These are phyloP conservation scores for Davidsoniella virescens DNA, from an alignment of 2,329 filamentous ascomycete species.

Conservation along the genomic window DNA sequence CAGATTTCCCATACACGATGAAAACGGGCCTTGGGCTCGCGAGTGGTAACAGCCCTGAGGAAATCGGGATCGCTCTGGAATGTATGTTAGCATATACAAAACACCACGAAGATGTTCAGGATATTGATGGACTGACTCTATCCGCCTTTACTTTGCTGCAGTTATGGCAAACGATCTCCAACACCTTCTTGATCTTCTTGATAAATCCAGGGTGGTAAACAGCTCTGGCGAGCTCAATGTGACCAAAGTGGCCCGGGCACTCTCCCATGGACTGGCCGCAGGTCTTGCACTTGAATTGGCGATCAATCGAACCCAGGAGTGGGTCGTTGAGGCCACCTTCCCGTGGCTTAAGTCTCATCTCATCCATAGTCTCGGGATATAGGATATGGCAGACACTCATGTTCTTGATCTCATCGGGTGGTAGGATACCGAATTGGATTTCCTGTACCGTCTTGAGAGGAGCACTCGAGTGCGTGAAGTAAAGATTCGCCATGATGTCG, in stretches of 20 bases:
- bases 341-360: constrained; percentile 77
- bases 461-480: constrained; percentile 82
- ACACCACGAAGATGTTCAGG: neutral
- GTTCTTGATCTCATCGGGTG: constrained; percentile 96
- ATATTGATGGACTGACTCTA: constrained; percentile 65
- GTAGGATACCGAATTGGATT: constrained; percentile 96
- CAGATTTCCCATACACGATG: constrained; percentile 82
- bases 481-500: constrained; percentile 74
- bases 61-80: constrained; percentile 70
- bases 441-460: constrained; percentile 95
- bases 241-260: constrained; percentile 95
- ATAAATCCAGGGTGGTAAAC: constrained; percentile 94
- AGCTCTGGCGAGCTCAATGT: constrained; percentile 92
- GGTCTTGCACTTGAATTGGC: constrained; percentile 87
- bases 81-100: constrained; percentile 35
- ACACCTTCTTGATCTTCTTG: constrained; percentile 97
- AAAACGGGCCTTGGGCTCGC: constrained; percentile 90
- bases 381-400: constrained; percentile 95
- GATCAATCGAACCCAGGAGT: constrained; percentile 88
- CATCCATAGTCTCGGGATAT: constrained; percentile 99
- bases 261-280: constrained; percentile 92
- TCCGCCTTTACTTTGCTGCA: constrained; percentile 96
- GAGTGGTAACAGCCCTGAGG: constrained; percentile 60
- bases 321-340: constrained; percentile 90
- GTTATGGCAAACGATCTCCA: constrained; percentile 98